Evolutionary conservation across 345 rosid genomes (phyloP).

Genomic region (Physaria fendleri): DNA sequence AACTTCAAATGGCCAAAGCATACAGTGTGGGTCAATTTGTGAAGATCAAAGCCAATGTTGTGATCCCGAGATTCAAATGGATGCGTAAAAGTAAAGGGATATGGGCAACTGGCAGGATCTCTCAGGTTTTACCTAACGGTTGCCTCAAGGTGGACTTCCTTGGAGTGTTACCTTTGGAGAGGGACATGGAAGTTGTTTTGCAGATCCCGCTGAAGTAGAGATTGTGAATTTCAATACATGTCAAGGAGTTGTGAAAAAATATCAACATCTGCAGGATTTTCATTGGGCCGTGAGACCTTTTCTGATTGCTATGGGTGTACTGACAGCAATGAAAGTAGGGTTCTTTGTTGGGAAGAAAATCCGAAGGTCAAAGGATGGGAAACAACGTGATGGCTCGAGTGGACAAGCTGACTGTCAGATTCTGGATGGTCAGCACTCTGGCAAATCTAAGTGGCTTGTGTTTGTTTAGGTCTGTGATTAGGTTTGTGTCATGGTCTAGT

Average conservation of each 20-base stretch:
- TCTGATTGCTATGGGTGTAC: conserved; percentile 56
- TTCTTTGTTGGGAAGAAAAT: conserved; percentile 41
- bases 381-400: conserved; percentile 17
- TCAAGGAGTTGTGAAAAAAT: conserved; percentile 57
- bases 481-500: conserved; percentile 1
- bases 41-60: conserved; percentile 50
- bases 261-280: conserved; percentile 86
- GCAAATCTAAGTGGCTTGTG: conserved; percentile 29
- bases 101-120: conserved; percentile 86
- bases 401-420: conserved; percentile 20
- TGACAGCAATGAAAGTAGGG: conserved; percentile 65
- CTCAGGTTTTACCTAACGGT: conserved; percentile 64
- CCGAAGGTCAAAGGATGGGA: conserved; percentile 42
- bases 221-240: conserved; percentile 51
- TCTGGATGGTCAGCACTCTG: conserved; percentile 11
- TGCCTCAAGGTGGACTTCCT: conserved; percentile 78
- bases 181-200: conserved; percentile 44
- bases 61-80: conserved; percentile 86
- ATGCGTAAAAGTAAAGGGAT: conserved; percentile 44
- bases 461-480: conserved; percentile 12
- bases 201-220: conserved; percentile 92
- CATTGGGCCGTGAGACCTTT: conserved; percentile 95
- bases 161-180: conserved; percentile 55
- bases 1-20: conserved; percentile 82
- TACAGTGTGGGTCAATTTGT: conserved; percentile 72